phyloP scores from a whole-genome alignment of 2,329 filamentous ascomycete species.

The Penicillium digitatum region DNA sequence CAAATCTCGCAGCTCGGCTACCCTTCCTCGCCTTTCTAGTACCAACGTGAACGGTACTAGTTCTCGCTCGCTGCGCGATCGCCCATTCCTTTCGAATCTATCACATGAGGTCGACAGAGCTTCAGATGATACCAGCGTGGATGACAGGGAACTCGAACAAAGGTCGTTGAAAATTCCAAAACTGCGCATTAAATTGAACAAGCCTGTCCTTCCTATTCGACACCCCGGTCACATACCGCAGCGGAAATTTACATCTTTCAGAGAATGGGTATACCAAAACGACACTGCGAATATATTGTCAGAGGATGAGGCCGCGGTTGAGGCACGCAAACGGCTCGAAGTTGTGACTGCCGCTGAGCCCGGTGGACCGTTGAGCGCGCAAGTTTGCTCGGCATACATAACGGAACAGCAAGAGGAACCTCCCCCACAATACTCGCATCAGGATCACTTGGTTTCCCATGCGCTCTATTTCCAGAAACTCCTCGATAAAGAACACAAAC shows the following conservation, averaged over 20 bases:
- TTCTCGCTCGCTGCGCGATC: slow-evolving; percentile 26
- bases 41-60: slow-evolving; percentile 22
- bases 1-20: slow-evolving; percentile 30
- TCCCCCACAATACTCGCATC: slow-evolving; percentile 75
- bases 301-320: slow-evolving; percentile 59
- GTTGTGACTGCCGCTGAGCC: slow-evolving; percentile 70
- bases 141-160: slow-evolving; percentile 21
- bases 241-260: slow-evolving; percentile 50
- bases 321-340: slow-evolving; percentile 65
- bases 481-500: slow-evolving; percentile 71
- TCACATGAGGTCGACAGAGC: slow-evolving; percentile 14
- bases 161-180: slow-evolving; percentile 30
- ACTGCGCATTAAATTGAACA: slow-evolving; percentile 49
- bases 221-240: slow-evolving; percentile 51
- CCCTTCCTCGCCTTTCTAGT: slow-evolving; percentile 18
- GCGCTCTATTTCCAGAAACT: slow-evolving; percentile 75
- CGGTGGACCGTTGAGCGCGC: slow-evolving; percentile 69
- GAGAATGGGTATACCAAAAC: slow-evolving; percentile 62
- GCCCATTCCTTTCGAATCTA: slow-evolving; percentile 24
- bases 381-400: slow-evolving; percentile 66
- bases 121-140: slow-evolving; percentile 12
- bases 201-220: slow-evolving; percentile 48
- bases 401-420: slow-evolving; percentile 72
- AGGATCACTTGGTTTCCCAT: slow-evolving; percentile 78
- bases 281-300: slow-evolving; percentile 47